These are phyloP conservation scores for Cyclotella kingstonii DNA, from an alignment of 108 stramenopile genomes.

Conservation along the genomic window DNA sequence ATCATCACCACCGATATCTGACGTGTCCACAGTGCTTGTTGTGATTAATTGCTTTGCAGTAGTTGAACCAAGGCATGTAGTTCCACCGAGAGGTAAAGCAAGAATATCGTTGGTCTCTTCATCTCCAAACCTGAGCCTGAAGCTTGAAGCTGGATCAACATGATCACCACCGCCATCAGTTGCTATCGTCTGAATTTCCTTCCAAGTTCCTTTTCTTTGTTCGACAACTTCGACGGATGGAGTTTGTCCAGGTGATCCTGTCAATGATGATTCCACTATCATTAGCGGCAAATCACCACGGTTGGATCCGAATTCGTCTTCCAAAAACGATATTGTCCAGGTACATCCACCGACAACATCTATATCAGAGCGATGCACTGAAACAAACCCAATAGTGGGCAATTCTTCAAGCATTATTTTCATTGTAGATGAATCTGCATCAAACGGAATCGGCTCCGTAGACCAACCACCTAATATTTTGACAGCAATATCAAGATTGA, in stretches of 20 bases:
- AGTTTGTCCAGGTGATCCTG: conserved; percentile 43
- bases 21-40: conserved; percentile 52
- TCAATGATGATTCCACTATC: conserved; percentile 33
- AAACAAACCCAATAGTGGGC: conserved; percentile 31
- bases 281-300: conserved; percentile 52
- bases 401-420: conserved; percentile 57
- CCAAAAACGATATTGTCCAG: conserved; percentile 66
- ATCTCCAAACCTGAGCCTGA: conserved; percentile 37
- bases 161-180: conserved; percentile 34
- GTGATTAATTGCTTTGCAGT: conserved; percentile 60
- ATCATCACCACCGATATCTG: conserved; percentile 50
- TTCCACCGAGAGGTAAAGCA: conserved; percentile 39
- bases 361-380: conserved; percentile 38
- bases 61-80: conserved; percentile 43
- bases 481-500: background rate
- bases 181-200: conserved; percentile 59
- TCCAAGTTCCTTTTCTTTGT: conserved; percentile 57
- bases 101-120: conserved; percentile 40
- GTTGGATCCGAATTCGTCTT: conserved; percentile 32
- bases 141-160: conserved; percentile 43
- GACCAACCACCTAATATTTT: conserved; percentile 13
- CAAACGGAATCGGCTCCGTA: conserved; percentile 40
- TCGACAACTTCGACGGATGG: conserved; percentile 54
- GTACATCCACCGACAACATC: conserved; percentile 59
- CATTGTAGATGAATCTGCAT: conserved; percentile 59